These are phyloP conservation scores for Dactylellina sp. DNA, from an alignment of 2,329 filamentous ascomycete genomes.

Conservation along the genomic window DNA sequence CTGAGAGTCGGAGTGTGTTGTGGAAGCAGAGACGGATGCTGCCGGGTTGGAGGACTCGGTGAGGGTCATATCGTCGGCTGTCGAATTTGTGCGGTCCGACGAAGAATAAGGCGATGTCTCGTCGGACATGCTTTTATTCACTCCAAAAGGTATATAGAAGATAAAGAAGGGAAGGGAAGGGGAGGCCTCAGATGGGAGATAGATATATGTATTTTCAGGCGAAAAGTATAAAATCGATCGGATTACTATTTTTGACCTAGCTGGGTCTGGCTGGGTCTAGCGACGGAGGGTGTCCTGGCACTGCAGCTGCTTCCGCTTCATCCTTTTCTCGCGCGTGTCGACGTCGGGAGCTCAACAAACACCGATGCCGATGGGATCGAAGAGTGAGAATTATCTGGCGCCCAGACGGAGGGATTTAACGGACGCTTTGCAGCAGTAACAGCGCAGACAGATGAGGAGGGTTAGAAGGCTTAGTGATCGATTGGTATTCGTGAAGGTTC, in stretches of 20 bases:
- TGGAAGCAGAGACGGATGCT: conserved; percentile 46
- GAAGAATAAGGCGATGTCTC: conserved; percentile 39
- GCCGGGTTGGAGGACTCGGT: conserved; percentile 47
- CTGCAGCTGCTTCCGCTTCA: conserved; percentile 18
- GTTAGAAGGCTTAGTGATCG: conserved; percentile 43
- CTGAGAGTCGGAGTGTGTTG: conserved; percentile 34
- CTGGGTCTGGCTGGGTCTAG: too few relatives aligned
- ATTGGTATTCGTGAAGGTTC: conserved; percentile 39
- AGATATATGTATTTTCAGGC: not conserved
- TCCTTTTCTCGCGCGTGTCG: conserved; percentile 1
- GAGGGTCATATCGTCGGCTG: conserved; percentile 55
- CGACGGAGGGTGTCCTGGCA: conserved; percentile 7
- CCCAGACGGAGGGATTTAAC: conserved; percentile 38
- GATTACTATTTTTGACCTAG: not conserved
- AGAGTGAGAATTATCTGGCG: conserved; percentile 9
- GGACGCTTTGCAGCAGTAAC: conserved; percentile 15
- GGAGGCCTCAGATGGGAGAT: too few relatives aligned
- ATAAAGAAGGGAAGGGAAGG: not conserved
- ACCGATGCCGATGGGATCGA: conserved; percentile 26
- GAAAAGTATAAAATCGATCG: conserved; percentile 1
- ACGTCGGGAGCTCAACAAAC: conserved; percentile 24
- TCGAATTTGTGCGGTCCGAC: conserved; percentile 40
- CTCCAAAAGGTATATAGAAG: too few relatives aligned
- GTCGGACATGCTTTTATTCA: conserved; percentile 19
- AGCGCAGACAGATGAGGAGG: too few relatives aligned